Evolutionary conservation across 2,329 filamentous ascomycete genomes (phyloP), one percentile per base, ranked within the genome.

Genomic region (Stachybotrys chlorohalonatus): DNA sequence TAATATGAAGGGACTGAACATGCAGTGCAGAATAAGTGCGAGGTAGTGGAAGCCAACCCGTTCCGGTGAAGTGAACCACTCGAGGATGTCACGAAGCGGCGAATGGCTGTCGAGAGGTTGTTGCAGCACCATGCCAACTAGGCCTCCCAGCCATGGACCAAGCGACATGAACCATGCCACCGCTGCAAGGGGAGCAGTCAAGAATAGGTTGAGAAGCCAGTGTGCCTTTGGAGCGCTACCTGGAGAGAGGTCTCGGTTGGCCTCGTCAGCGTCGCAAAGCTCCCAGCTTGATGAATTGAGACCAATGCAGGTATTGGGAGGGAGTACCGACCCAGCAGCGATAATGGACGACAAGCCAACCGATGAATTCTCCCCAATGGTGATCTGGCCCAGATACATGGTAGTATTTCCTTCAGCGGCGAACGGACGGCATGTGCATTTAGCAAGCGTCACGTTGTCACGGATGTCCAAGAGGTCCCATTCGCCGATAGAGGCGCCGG

Each of bases 271-370:
- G 56, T 78, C 76, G 24, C 71, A 62, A 30, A 75, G 64, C 60
- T 83, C 80, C 77, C 79, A 81, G 60, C 77, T 81, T 0, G 79
- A 82, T 1, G 79, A 81, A 63, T 81, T 82, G 7, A 77, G 72
- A 1, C 80, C 80, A 31, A 83, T 75, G 64, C 76, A 82, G 3
- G 74, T 74, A 55, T 75, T 68, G 6, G 74, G 70, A 0, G 78
- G 77, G 1, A 83, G 59, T 6, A 58, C 64, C 0, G 78, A 72
- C 1, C 80, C 80, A 1, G 80, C 72, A 0, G 79, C 76, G 3
- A 83, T 64, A 49, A 79, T 73, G 1, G 78, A 76, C 4, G 73
- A 69, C 3, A 75, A 59, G 6, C 80, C 79, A 5, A 82, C 67
- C 1, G 70, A 74, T 9, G 71, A 70, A 49, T 78, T 74, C 7